phyloP scores from a whole-genome alignment of 371 early-diverging fungal species.

The Lichtheimia corymbifera region DNA sequence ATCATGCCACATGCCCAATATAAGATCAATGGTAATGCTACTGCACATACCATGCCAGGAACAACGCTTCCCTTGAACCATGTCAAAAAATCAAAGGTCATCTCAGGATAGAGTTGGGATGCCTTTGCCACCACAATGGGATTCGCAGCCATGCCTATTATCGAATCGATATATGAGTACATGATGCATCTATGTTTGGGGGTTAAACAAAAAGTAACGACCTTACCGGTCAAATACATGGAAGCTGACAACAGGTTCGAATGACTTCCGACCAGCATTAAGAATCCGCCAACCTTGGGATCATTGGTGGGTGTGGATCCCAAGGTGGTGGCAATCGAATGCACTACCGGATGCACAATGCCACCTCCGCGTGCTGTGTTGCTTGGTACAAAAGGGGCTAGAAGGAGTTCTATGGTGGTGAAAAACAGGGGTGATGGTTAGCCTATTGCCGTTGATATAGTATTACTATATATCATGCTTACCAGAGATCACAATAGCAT shows the following conservation, averaged over 20 bases:
- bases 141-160: slow-evolving; percentile 67
- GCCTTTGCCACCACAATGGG: slow-evolving; percentile 64
- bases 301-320: slow-evolving; percentile 39
- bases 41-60: slow-evolving; percentile 47
- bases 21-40: slow-evolving; percentile 43
- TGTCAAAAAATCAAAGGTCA: slow-evolving; percentile 59
- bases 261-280: slow-evolving; percentile 57
- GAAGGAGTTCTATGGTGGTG: slow-evolving; percentile 43
- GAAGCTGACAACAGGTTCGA: slow-evolving; percentile 70
- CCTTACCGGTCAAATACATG: slow-evolving; percentile 60
- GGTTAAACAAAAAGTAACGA: not conserved
- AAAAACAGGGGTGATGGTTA: not conserved
- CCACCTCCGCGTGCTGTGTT: slow-evolving; percentile 80
- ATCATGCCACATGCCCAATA: slow-evolving; percentile 28
- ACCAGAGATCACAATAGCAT: slow-evolving; percentile 59
- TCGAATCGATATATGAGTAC: no score
- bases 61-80: slow-evolving; percentile 63
- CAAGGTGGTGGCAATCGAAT: slow-evolving; percentile 58
- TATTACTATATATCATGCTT: slow-evolving; percentile 5
- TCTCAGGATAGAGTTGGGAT: slow-evolving; percentile 43
- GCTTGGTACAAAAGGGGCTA: slow-evolving; percentile 74
- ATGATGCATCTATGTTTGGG: no score
- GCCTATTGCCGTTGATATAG: not conserved
- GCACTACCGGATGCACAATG: slow-evolving; percentile 68
- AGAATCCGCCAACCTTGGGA: slow-evolving; percentile 46